These are phyloP conservation scores for Penicillium roqueforti DNA, from an alignment of 495 filamentous ascomycete genomes.

Conservation along the genomic window DNA sequence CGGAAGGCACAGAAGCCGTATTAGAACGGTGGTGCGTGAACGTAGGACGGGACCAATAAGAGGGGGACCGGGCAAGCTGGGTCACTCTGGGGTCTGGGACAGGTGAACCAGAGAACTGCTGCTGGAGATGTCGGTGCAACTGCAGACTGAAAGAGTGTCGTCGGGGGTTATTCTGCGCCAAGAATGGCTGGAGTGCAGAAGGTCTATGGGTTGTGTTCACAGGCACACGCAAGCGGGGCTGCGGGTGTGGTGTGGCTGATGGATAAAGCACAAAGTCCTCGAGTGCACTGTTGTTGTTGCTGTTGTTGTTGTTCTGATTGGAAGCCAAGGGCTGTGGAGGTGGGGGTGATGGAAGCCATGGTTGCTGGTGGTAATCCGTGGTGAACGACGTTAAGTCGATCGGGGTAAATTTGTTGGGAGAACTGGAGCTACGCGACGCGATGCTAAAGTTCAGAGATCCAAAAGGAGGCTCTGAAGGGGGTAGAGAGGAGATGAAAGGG, in stretches of 20 bases:
- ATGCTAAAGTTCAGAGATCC: slow-evolving; percentile 57
- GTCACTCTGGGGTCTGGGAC: slow-evolving; percentile 36
- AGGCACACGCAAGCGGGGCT: slow-evolving; percentile 35
- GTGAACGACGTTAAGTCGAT: slow-evolving; percentile 58
- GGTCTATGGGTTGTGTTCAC: slow-evolving; percentile 41
- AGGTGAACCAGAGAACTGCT: slow-evolving; percentile 35
- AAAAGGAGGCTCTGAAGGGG: slow-evolving; percentile 44
- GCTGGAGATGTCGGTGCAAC: slow-evolving; percentile 36
- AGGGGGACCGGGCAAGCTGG: slow-evolving; percentile 40
- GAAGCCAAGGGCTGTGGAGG: slow-evolving; percentile 42
- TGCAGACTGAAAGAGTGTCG: slow-evolving; percentile 35
- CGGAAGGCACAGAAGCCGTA: slow-evolving; percentile 35
- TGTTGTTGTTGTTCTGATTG: slow-evolving; percentile 42
- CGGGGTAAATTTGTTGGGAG: slow-evolving; percentile 41
- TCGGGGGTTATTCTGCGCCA: slow-evolving; percentile 35
- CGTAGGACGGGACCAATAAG: slow-evolving; percentile 43
- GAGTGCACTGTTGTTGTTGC: slow-evolving; percentile 39
- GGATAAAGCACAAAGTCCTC: slow-evolving; percentile 50
- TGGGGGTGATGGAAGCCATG: slow-evolving; percentile 59
- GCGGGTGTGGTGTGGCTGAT: slow-evolving; percentile 23
- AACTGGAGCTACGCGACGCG: slow-evolving; percentile 53
- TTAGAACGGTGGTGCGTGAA: slow-evolving; percentile 33
- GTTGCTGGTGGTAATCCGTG: slow-evolving; percentile 60
- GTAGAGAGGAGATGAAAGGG: slow-evolving; percentile 34
- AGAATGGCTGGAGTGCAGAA: slow-evolving; percentile 30